phyloP scores from a whole-genome alignment of 371 early-diverging fungal genomes.

The Mucor velutinosus region DNA sequence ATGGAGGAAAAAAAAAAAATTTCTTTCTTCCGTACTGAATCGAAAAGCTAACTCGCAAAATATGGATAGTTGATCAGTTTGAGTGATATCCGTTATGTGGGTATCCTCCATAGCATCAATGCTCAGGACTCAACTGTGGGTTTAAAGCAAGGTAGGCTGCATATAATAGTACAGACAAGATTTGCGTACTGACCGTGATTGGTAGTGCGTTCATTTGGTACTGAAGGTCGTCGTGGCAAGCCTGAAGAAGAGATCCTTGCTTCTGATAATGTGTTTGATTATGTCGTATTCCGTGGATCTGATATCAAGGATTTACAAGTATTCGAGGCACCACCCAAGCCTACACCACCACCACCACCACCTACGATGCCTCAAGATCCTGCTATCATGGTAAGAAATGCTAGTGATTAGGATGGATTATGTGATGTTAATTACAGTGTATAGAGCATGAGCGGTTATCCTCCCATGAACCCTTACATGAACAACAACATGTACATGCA shows the following conservation, averaged over 20 bases:
- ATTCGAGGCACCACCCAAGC: slow-evolving; percentile 69
- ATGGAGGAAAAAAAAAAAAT: not conserved
- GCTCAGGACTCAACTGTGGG: slow-evolving; percentile 88
- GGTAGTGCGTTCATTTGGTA: slow-evolving; percentile 81
- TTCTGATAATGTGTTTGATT: slow-evolving; percentile 84
- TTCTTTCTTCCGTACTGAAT: not conserved
- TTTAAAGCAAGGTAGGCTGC: slow-evolving; percentile 76
- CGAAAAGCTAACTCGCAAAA: not conserved
- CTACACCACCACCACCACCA: slow-evolving; percentile 50
- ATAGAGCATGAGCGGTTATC: slow-evolving; percentile 41
- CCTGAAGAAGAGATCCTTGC: slow-evolving; percentile 84
- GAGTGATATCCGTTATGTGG: slow-evolving; percentile 92
- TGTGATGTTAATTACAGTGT: not conserved
- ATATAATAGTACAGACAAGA: too few species aligned
- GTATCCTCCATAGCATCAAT: slow-evolving; percentile 86
- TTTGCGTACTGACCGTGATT: not conserved
- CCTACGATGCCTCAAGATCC: slow-evolving; percentile 82
- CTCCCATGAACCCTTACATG: slow-evolving; percentile 45
- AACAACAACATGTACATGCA: slow-evolving; percentile 20
- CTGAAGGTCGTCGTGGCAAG: slow-evolving; percentile 81
- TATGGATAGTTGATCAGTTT: slow-evolving; percentile 74
- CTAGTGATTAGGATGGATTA: not conserved
- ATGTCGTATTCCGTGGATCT: slow-evolving; percentile 89
- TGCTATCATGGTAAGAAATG: slow-evolving; percentile 75
- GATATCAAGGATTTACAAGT: slow-evolving; percentile 95